These are phyloP conservation scores for Hymenoscyphus infarciens DNA, from an alignment of 2,329 filamentous ascomycete genomes.

Conservation along the genomic window DNA sequence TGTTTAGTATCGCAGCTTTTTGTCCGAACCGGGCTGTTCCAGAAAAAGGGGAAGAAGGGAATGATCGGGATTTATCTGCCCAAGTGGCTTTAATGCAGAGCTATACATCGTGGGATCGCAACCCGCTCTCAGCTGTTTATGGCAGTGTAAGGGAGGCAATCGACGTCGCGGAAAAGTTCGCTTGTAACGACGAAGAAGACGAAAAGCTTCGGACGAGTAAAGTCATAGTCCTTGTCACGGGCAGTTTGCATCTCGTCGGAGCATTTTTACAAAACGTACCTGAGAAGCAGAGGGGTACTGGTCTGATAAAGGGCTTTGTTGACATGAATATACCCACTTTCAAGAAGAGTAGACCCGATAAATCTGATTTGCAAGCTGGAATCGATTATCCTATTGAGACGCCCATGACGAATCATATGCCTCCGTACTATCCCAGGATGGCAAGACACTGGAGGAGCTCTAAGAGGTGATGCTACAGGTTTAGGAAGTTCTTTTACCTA, in stretches of 20 bases:
- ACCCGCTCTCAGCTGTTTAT: conserved; percentile 45
- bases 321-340: background rate
- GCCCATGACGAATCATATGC: too few species aligned
- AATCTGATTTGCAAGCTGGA: background rate
- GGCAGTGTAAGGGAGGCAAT: conserved; percentile 73
- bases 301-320: background rate
- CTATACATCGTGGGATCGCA: conserved; percentile 55
- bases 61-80: conserved; percentile 54
- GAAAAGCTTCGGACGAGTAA: conserved; percentile 27
- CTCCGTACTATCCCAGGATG: too few species aligned
- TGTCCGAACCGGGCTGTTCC: conserved; percentile 70
- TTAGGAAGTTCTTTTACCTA: too few species aligned
- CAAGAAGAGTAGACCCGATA: background rate
- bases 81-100: conserved; percentile 63
- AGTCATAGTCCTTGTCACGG: conserved; percentile 69
- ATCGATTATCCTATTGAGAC: background rate
- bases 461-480: too few species aligned
- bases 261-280: conserved; percentile 57
- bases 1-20: conserved; percentile 74
- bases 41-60: conserved; percentile 15
- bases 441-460: too few species aligned
- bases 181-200: conserved; percentile 29
- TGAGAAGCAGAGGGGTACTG: background rate
- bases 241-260: conserved; percentile 81
- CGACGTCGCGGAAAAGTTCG: conserved; percentile 40